Percentiles rank a stretch among this genome's conserved stretches.
Conservation (phyloP, 345 rosid species). For the Alliaria petiolata region DNA sequence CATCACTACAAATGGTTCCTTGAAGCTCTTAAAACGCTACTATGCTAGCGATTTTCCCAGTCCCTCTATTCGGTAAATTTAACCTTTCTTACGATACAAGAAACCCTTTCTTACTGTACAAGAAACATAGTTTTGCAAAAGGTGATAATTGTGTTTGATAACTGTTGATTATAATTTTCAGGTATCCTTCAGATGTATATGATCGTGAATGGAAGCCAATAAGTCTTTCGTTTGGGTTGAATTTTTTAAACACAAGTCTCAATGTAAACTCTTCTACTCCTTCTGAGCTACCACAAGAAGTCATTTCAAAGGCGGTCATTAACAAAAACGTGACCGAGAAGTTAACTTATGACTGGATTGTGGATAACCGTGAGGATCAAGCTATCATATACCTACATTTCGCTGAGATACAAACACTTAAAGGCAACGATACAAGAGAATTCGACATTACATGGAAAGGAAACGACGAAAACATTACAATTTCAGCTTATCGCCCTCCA, state of each 20-base stretch:
- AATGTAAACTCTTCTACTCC: slow-evolving; percentile 19
- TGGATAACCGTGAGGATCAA: not conserved
- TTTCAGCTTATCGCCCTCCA: slow-evolving; percentile 3
- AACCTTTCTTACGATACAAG: too few relatives aligned
- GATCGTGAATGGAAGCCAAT: slow-evolving; percentile 39
- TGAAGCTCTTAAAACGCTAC: slow-evolving; percentile 3
- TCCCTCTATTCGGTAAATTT: not conserved
- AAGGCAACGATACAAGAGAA: slow-evolving; percentile 10
- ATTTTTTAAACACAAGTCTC: slow-evolving; percentile 17
- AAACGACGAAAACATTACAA: not conserved
- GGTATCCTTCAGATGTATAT: slow-evolving; percentile 39
- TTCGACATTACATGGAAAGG: slow-evolving; percentile 20
- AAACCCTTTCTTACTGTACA: not conserved
- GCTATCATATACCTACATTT: slow-evolving; percentile 36
- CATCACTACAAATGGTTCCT: slow-evolving; percentile 14
- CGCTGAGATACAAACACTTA: slow-evolving; percentile 16
- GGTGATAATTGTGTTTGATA: not conserved
- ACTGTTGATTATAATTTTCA: too few relatives aligned
- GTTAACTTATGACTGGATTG: slow-evolving; percentile 3
- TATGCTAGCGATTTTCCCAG: slow-evolving; percentile 16
- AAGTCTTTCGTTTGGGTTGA: not conserved
- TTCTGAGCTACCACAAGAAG: slow-evolving; percentile 16
- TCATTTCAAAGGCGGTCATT: slow-evolving; percentile 2
- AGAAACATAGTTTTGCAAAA: not conserved
- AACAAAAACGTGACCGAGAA: slow-evolving; percentile 21